These are phyloP conservation scores for Fusarium fracticaudum DNA, from an alignment of 2,329 filamentous ascomycete genomes.

Conservation along the genomic window DNA sequence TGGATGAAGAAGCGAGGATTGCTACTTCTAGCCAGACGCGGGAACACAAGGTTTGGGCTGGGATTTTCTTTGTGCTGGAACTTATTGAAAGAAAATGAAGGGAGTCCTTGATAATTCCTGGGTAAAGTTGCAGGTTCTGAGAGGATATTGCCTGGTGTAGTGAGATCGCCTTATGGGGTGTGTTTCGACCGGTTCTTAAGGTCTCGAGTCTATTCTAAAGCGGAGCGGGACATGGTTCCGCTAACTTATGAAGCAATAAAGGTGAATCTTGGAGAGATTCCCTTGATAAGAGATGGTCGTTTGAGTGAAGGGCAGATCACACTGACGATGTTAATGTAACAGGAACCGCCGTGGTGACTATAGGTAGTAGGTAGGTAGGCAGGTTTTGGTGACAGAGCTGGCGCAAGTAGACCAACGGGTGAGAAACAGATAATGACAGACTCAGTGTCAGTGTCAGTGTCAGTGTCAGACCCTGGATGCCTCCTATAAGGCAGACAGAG, in stretches of 20 bases:
- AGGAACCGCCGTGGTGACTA: not conserved
- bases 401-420: not conserved
- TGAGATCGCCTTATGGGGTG: not conserved
- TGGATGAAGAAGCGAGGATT: constrained; percentile 32
- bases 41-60: constrained; percentile 12
- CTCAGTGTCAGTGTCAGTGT: not conserved
- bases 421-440: not conserved
- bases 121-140: not conserved
- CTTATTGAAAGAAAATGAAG: not conserved
- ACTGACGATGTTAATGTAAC: not conserved
- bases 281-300: not conserved
- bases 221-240: not conserved
- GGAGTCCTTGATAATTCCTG: not conserved
- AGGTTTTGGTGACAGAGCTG: not conserved
- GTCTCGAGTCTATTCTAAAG: not conserved
- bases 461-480: constrained; percentile 22
- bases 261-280: not conserved
- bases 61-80: not conserved
- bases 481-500: constrained; percentile 6
- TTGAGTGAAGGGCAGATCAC: not conserved
- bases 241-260: not conserved
- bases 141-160: not conserved
- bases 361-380: not conserved
- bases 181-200: not conserved
- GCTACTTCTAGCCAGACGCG: constrained; percentile 15